A percentile compares a stretch with the other conserved stretches of the same genome.
phyloP scores from a whole-genome alignment of 2,329 filamentous ascomycete genomes.

The Aspergillus oerlinghausenensis region DNA sequence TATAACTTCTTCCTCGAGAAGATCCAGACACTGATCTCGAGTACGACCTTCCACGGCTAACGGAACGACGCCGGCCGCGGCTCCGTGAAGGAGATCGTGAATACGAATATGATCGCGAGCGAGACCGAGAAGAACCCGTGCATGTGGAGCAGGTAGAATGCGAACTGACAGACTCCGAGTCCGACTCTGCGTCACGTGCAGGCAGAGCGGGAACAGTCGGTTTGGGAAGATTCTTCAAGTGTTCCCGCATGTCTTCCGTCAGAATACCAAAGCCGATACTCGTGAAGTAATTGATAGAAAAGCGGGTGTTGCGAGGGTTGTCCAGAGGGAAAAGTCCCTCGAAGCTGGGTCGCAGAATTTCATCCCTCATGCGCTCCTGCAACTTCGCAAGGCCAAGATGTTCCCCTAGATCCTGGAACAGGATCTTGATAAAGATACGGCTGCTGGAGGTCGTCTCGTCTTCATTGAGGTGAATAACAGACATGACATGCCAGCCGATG shows the following conservation, averaged over 20 bases:
- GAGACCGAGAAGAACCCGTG: conserved; percentile 35
- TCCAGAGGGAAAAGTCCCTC: conserved; percentile 86
- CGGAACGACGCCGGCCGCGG: conserved; percentile 22
- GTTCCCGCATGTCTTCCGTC: conserved; percentile 91
- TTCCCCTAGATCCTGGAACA: conserved; percentile 88
- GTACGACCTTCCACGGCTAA: conserved; percentile 26
- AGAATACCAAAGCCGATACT: conserved; percentile 93
- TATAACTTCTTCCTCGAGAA: conserved; percentile 24
- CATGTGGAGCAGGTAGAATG: conserved; percentile 34
- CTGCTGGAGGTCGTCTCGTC: conserved; percentile 95
- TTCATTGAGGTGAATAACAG: conserved; percentile 83
- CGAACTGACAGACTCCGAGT: conserved; percentile 57
- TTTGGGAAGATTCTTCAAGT: conserved; percentile 83
- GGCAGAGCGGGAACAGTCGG: conserved; percentile 68
- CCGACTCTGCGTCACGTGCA: conserved; percentile 58
- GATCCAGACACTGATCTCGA: conserved; percentile 28
- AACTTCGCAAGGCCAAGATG: conserved; percentile 79
- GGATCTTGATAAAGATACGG: conserved; percentile 96
- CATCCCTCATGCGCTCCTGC: conserved; percentile 70
- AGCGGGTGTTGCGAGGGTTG: conserved; percentile 83
- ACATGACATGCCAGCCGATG: conserved; percentile 86
- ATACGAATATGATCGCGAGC: conserved; percentile 39
- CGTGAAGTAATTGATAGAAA: conserved; percentile 99
- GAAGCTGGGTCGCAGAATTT: conserved; percentile 71
- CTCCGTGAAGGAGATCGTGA: conserved; percentile 33